These are phyloP conservation scores for Alloteropsis semialata DNA, from an alignment of 176 grass and related monocot genomes.

Conservation along the genomic window DNA sequence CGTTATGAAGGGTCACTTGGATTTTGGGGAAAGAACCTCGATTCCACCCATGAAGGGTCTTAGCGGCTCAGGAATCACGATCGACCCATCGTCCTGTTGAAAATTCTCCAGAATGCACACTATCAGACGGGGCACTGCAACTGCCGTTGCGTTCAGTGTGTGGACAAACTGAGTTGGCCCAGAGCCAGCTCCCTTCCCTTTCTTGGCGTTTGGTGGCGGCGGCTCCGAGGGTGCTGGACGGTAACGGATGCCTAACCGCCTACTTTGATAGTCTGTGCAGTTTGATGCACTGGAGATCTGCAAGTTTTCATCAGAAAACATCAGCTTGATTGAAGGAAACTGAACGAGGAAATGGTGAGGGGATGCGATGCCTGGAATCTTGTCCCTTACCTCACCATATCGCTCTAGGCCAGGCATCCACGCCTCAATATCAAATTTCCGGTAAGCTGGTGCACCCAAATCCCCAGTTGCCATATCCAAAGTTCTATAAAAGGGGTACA, in stretches of 20 bases:
- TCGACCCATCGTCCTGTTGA: conserved; percentile 60
- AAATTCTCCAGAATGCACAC: conserved; percentile 85
- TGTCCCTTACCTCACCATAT: conserved; percentile 79
- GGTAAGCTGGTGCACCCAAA: conserved; percentile 79
- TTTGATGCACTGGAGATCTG: conserved; percentile 97
- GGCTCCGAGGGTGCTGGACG: conserved; percentile 54
- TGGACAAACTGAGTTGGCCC: conserved; percentile 72
- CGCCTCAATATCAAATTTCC: conserved; percentile 91
- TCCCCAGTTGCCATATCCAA: conserved; percentile 93
- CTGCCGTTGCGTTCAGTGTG: conserved; percentile 79
- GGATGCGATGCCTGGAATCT: background rate
- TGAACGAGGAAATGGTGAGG: background rate
- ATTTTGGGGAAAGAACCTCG: conserved; percentile 45
- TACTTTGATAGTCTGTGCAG: conserved; percentile 95
- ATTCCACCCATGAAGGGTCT: conserved; percentile 78
- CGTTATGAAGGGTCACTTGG: conserved; percentile 4
- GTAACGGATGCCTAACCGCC: conserved; percentile 74
- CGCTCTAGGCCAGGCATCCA: conserved; percentile 96
- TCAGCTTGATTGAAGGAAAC: background rate
- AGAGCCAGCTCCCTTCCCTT: conserved; percentile 54
- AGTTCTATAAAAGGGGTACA: conserved; percentile 40
- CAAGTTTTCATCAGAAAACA: background rate
- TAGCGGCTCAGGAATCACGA: conserved; percentile 61
- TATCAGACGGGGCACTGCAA: conserved; percentile 86
- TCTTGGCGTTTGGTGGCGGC: conserved; percentile 34